These are phyloP conservation scores for Pseudozyma sp. DNA, from an alignment of 1,284 basidiomycete species.

Conservation along the genomic window DNA sequence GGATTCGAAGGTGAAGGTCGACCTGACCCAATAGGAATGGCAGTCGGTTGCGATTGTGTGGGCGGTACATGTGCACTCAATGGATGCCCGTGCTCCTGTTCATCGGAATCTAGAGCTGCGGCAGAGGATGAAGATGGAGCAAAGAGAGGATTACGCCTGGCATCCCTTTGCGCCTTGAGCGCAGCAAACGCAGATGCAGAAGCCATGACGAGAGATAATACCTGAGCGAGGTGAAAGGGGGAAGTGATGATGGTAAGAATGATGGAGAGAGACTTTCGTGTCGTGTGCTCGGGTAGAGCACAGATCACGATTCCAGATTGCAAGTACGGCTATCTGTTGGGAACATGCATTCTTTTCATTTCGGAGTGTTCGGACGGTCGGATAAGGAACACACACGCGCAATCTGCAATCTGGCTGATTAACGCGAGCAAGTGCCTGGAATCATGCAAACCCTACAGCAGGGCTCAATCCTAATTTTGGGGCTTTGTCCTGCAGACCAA, in stretches of 20 bases:
- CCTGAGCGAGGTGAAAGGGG: neutral
- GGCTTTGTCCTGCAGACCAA: too few relatives aligned
- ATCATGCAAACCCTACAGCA: too few relatives aligned
- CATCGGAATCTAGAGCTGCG: neutral
- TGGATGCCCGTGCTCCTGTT: neutral
- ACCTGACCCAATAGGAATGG: conserved; percentile 13
- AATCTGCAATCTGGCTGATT: too few relatives aligned
- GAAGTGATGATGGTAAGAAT: neutral
- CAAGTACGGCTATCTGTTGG: too few relatives aligned
- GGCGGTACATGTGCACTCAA: conserved; percentile 1
- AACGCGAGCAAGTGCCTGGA: too few relatives aligned
- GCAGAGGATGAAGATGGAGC: conserved; percentile 2
- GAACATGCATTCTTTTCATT: too few relatives aligned
- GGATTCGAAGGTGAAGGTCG: conserved; percentile 1
- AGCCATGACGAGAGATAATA: conserved; percentile 11
- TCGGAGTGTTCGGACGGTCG: too few relatives aligned
- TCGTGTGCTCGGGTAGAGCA: neutral
- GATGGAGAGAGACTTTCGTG: neutral
- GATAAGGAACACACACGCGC: too few relatives aligned
- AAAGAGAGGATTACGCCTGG: conserved; percentile 28
- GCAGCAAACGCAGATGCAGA: conserved; percentile 38
- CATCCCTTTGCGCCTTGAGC: conserved; percentile 44
- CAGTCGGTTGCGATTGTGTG: conserved; percentile 1
- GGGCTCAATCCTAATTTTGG: too few relatives aligned
- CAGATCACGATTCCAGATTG: too few relatives aligned